phyloP scores from a whole-genome alignment of 495 filamentous ascomycete species.

The Penicillium crystallinum region DNA sequence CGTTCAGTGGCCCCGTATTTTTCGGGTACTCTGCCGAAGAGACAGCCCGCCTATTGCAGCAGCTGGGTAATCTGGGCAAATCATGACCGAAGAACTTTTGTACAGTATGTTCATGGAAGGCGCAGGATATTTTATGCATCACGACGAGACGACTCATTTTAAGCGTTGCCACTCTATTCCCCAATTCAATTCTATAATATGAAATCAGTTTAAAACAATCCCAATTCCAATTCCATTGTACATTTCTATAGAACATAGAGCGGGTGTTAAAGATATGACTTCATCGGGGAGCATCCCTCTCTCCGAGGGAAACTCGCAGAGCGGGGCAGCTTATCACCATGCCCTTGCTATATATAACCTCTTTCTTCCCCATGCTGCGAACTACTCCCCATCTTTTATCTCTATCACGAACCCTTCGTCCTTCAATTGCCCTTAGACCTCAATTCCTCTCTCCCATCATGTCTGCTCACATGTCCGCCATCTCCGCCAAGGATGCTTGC shows the following conservation, averaged over 20 bases:
- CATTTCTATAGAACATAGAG: background rate
- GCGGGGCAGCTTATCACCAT: slow-evolving; percentile 13
- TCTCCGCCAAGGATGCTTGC: slow-evolving; percentile 43
- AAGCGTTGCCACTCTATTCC: background rate
- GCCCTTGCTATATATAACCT: slow-evolving; percentile 4
- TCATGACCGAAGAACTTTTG: slow-evolving; percentile 2
- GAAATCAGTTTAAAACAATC: background rate
- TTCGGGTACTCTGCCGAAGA: slow-evolving; percentile 82
- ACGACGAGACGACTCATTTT: slow-evolving; percentile 17
- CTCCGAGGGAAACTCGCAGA: slow-evolving; percentile 28
- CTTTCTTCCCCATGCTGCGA: slow-evolving; percentile 23
- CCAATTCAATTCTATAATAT: background rate
- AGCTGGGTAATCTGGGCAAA: slow-evolving; percentile 27
- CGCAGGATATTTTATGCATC: slow-evolving; percentile 8
- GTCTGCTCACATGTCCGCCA: slow-evolving; percentile 33
- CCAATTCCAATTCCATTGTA: background rate
- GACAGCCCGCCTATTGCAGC: slow-evolving; percentile 63
- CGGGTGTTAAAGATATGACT: background rate
- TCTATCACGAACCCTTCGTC: slow-evolving; percentile 16
- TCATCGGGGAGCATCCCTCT: slow-evolving; percentile 10
- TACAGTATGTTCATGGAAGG: slow-evolving; percentile 8
- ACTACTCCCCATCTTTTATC: slow-evolving; percentile 24
- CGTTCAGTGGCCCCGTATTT: slow-evolving; percentile 85
- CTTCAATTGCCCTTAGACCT: background rate
- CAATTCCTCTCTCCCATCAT: slow-evolving; percentile 18